Base-by-base conservation (phyloP, 805 yeast genomes). In the Zygosaccharomyces kombuchaensis region DNA sequence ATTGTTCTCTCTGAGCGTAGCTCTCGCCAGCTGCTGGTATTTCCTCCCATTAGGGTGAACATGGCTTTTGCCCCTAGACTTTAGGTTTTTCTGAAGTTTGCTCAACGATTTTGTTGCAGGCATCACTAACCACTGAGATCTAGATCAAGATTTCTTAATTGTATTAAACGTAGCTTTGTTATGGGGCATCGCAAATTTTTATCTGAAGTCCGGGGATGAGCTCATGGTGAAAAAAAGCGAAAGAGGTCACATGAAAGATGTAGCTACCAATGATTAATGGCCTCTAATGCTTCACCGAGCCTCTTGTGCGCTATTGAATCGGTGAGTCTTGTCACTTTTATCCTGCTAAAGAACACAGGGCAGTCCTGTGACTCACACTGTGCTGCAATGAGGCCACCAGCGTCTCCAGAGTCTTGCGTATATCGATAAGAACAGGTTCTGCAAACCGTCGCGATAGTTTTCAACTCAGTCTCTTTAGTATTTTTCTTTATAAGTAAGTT, bases 31-130 rank as follows among this genome's bases (percentile, higher is more conserved):
- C 62, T 84, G 87, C 65, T 84, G 84, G 65, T 88, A 84, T 65
- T 89, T 91, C 44, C 96, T 77, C 8, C 97, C 96, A 59, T 82
- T 84, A 17, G 95, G 93, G 62, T 91, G 98, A 26, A 66, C 55
- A n/a, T 58, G 56, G 25, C 55, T 55, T 46, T 64, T 66, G 13
- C 61, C 60, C 22, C 59, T 57, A 25, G 51, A 38, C 21, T 50
- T 59, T 21, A 57, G 37, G 17, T 56, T 58, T 47, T 64, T 65
- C 36, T 62, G 59, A 36, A 66, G 56, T 51, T 66, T 66, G 10
- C 60, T 46, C 26, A 66, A 41, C 1, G 70, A 60, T 44, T 65
- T 66, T n/a, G 65, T 56, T 7, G 62, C 55, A 12, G 69, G 67
- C 70, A 66, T 66, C 31, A 27, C 31, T 7, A 8, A 17, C 21